Evolutionary conservation across 2,329 filamentous ascomycete genomes (phyloP).

Genomic region (Aspergillus niger): DNA sequence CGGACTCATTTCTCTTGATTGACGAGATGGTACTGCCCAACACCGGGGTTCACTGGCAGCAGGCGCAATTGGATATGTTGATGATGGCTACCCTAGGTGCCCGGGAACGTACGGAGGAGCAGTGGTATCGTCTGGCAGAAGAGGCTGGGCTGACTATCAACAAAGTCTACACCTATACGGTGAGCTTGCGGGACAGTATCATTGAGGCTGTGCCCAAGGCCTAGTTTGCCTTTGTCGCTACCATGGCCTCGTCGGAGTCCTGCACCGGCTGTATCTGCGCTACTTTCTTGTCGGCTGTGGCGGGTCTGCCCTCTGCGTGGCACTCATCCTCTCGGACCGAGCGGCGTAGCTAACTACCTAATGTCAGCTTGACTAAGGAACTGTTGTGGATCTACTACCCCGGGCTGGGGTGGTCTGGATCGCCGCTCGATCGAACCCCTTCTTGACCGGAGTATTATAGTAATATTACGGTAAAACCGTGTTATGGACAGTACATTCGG

Average conservation of each 20-base stretch:
- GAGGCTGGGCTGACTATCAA: constrained; percentile 2
- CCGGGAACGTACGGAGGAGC: background rate
- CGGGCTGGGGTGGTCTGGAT: no score
- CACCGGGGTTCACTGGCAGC: background rate
- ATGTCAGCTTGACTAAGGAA: no score
- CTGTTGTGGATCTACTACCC: no score
- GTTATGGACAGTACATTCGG: no score
- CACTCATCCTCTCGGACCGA: background rate
- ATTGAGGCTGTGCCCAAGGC: no score
- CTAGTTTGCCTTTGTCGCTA: background rate
- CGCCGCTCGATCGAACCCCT: no score
- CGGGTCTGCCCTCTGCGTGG: background rate
- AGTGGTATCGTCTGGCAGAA: background rate
- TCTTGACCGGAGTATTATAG: no score
- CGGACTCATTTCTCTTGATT: constrained; percentile 8
- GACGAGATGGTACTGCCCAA: constrained; percentile 14
- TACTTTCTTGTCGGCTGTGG: background rate
- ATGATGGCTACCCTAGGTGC: constrained; percentile 9
- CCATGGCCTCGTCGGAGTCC: background rate
- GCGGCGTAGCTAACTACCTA: no score
- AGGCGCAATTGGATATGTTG: constrained; percentile 5
- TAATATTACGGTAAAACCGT: no score
- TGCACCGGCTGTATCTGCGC: background rate
- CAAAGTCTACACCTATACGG: background rate
- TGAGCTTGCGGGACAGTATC: background rate